Base-by-base conservation (phyloP, 495 filamentous ascomycete genomes). In the Aspergillus diversus region DNA sequence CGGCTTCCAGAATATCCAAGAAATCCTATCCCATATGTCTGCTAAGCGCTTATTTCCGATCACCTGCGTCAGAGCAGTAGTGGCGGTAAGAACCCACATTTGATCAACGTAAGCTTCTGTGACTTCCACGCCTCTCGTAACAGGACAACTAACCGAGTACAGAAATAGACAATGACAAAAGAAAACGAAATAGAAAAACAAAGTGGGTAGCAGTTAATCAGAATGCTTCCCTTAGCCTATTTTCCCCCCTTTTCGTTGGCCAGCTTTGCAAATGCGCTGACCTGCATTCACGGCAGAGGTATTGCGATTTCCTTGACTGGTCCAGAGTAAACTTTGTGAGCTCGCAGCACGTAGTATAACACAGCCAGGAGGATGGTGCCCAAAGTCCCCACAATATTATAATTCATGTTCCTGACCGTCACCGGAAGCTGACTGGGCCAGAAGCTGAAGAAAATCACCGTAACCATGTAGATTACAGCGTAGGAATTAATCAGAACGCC, bases 381-480 rank as follows among this genome's bases (percentile, higher is more conserved):
- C 6, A 60, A 59, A 12, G 64, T 68, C 15, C 75, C 77, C 11
- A 73, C 70, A 64, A 80, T 75, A n/a, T 68, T 71, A 31, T 70
- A 76, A 55, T 80, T 79, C 77, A 80, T 79, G 11, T 54, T 68
- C 15, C 42, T 51, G 0, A 69, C 63, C 7, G 63, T 68, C 5
- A 71, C 68, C 15, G 67, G 63, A 31, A 69, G 68, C 0, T 64
- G 42, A 3, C 66, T 64, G 1, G 78, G 78, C 73, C 75, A 80
- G 52, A 78, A 80, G 53, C 75, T 79, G 55, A 79, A 80, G 59
- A 81, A 69, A 13, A 73, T 65, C 16, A 73, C 48, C 15, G 65
- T 63, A 5, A 73, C 61, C 69, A 78, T 74, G 59, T 82, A 85
- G n/a, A 77, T 48, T 33, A 81, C 69, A 3, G 82, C 67, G 48